These are phyloP conservation scores for Aspergillus avenaceus DNA, from an alignment of 495 filamentous ascomycete genomes.

Conservation along the genomic window DNA sequence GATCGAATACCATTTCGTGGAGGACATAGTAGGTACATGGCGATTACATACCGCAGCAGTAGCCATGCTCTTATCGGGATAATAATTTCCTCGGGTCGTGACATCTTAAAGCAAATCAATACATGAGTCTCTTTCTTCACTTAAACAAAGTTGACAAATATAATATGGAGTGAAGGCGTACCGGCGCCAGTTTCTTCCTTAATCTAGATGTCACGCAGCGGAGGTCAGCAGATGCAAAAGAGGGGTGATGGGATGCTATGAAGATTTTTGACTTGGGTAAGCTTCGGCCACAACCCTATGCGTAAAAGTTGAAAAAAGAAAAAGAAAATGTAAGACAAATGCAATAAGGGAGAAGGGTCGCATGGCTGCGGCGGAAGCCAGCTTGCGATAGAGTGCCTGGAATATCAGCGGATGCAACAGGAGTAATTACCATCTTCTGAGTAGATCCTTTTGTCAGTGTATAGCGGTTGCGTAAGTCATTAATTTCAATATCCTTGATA, in stretches of 20 bases:
- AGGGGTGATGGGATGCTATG: slow-evolving; percentile 70
- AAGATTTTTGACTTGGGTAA: slow-evolving; percentile 65
- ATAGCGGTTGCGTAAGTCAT: slow-evolving; percentile 95
- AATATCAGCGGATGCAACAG: slow-evolving; percentile 76
- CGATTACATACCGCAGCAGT: slow-evolving; percentile 71
- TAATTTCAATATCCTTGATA: slow-evolving; percentile 97
- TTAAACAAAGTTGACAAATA: slow-evolving; percentile 43
- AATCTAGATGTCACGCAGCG: slow-evolving; percentile 91
- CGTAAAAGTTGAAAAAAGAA: slow-evolving; percentile 25
- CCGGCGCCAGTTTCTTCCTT: slow-evolving; percentile 99
- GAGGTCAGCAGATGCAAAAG: slow-evolving; percentile 98
- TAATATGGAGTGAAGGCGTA: slow-evolving; percentile 66
- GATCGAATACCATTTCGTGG: not conserved
- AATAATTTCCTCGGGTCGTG: slow-evolving; percentile 93
- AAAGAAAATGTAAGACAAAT: slow-evolving; percentile 20
- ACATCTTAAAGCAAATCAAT: slow-evolving; percentile 77
- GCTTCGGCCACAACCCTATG: slow-evolving; percentile 68
- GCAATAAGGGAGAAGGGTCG: slow-evolving; percentile 25
- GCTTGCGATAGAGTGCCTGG: slow-evolving; percentile 49
- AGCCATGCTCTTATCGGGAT: slow-evolving; percentile 96
- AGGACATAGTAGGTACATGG: not conserved
- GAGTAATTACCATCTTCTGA: slow-evolving; percentile 98
- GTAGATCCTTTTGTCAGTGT: slow-evolving; percentile 96
- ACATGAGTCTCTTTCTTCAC: slow-evolving; percentile 58
- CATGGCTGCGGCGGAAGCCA: slow-evolving; percentile 34